Base-by-base conservation (phyloP, 768 basidiomycete species). In the Psilocybe azurescens region DNA sequence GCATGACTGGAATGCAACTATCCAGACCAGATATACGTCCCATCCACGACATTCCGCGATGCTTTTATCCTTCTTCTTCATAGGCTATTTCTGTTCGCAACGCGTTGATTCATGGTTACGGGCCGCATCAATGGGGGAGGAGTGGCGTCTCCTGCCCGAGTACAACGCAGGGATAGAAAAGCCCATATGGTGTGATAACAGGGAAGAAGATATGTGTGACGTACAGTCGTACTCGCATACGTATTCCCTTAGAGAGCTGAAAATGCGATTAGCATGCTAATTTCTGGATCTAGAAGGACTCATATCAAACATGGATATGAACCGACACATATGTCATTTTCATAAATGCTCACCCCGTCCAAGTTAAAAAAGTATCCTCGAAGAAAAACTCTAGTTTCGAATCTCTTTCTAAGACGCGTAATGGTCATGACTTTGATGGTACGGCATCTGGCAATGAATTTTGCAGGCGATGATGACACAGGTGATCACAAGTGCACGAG, bases 171-270 rank as follows among this genome's bases (percentile, higher is more conserved):
- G n/a, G 9, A 53, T 4, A 44, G 5, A 3, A 16, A 16, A 16
- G 14, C 20, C 60, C 60, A 50, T 53, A 51, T 61, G 60, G 60
- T 29, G 36, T n/a, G 60, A 61, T 61, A 61, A 61, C 33, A 30
- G 47, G 29, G 60, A 61, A 56, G 54, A 29, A n/a, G 18, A 8
- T 24, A 44, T 44, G 5, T 44, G 41, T 44, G 11, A 44, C 14
- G 41, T 39, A 39, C 38, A 24, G 24, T 36, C 33, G 33, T 36
- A 44, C 41, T 44, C 41, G 14, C 14, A 5, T 24, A 24, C 24
- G 24, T 44, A 18, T 13, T 44, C 41, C n/a, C 14, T 14, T 14
- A 5, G 41, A 13, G n/a, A 44, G 14, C 11, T 44, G 41, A 44
- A 44, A 44, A 13, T 14, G 14, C 4, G 3, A n/a, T 13, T 14